phyloP scores from a whole-genome alignment of 495 filamentous ascomycete genomes.

The Penicillium arizonense region DNA sequence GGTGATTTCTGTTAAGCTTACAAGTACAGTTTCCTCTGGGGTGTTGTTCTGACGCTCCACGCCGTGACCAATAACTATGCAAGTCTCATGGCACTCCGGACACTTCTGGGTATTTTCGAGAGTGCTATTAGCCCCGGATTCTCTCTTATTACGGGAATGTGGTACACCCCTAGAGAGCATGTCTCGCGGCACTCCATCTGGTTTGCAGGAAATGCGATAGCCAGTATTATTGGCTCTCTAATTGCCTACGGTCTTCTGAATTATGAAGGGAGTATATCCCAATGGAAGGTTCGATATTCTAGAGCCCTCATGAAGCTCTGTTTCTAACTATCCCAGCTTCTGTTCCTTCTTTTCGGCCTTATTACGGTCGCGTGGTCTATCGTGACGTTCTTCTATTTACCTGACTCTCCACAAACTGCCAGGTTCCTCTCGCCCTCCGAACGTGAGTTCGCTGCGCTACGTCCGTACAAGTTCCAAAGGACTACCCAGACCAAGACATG shows the following conservation, averaged over 20 bases:
- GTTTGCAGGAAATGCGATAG: conserved; percentile 49
- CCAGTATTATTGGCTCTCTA: conserved; percentile 46
- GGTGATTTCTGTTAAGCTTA: neutral
- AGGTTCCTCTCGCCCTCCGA: conserved; percentile 39
- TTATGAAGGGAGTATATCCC: conserved; percentile 35
- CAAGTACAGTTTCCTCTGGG: conserved; percentile 29
- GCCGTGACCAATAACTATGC: conserved; percentile 45
- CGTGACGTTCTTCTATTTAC: conserved; percentile 40
- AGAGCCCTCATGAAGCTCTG: neutral
- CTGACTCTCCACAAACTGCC: conserved; percentile 45
- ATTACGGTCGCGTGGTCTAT: conserved; percentile 35
- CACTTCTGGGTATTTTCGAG: conserved; percentile 49
- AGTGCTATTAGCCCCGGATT: conserved; percentile 28
- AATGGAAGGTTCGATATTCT: conserved; percentile 35
- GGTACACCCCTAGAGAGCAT: conserved; percentile 48
- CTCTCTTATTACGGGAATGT: conserved; percentile 29
- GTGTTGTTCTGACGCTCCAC: conserved; percentile 45
- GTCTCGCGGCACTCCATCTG: conserved; percentile 49
- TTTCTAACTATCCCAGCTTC: neutral
- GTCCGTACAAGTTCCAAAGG: conserved; percentile 49
- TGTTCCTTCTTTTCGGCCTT: conserved; percentile 39
- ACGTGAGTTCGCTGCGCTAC: conserved; percentile 46
- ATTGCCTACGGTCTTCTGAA: conserved; percentile 48
- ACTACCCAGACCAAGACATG: conserved; percentile 53
- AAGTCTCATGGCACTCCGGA: conserved; percentile 43